phyloP scores from a whole-genome alignment of 306 rosid species.

The Prunus armeniaca region DNA sequence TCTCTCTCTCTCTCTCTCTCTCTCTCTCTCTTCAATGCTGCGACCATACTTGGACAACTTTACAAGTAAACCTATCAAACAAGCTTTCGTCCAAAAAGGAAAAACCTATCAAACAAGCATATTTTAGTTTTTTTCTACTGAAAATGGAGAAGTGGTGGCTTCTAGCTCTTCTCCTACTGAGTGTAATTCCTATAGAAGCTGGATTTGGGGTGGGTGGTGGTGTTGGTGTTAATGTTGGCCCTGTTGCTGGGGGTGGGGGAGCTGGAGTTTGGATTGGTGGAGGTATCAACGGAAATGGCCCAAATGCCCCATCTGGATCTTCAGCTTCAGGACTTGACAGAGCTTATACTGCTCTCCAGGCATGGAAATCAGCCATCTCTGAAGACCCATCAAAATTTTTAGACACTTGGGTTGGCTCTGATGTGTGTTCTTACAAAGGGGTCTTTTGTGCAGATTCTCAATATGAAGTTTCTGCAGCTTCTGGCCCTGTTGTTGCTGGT shows the following conservation, averaged over 20 bases:
- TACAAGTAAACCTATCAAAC: slow-evolving; percentile 27
- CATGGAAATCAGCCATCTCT: slow-evolving; percentile 86
- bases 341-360: slow-evolving; percentile 79
- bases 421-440: slow-evolving; percentile 89
- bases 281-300: slow-evolving; percentile 37
- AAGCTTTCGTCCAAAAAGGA: neutral
- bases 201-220: slow-evolving; percentile 29
- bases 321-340: slow-evolving; percentile 36
- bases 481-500: slow-evolving; percentile 54
- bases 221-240: slow-evolving; percentile 25
- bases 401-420: slow-evolving; percentile 63
- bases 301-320: slow-evolving; percentile 40
- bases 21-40: slow-evolving; percentile 41
- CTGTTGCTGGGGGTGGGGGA: slow-evolving; percentile 26
- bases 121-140: slow-evolving; percentile 16
- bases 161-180: slow-evolving; percentile 40
- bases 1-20: slow-evolving; percentile 1
- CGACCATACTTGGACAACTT: slow-evolving; percentile 42
- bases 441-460: slow-evolving; percentile 65
- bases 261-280: slow-evolving; percentile 70
- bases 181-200: slow-evolving; percentile 31
- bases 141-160: slow-evolving; percentile 56
- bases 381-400: slow-evolving; percentile 74
- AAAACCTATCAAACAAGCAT: slow-evolving; percentile 24
- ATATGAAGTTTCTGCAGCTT: slow-evolving; percentile 31